phyloP scores from a whole-genome alignment of 176 grass and related monocot species.

The Zoysia japonica region DNA sequence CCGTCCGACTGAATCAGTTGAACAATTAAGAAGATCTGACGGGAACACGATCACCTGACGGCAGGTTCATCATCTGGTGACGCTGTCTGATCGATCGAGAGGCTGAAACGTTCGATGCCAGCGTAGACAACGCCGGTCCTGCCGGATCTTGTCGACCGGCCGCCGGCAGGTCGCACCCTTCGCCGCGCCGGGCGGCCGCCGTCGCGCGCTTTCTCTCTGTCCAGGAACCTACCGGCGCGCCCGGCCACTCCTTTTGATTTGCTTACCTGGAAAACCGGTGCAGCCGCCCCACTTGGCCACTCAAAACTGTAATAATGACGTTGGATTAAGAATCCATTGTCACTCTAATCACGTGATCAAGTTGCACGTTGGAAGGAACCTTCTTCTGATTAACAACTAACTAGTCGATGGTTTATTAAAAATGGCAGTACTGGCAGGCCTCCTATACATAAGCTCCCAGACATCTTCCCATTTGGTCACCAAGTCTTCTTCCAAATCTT shows the following conservation, averaged over 20 bases:
- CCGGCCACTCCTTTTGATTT: not conserved
- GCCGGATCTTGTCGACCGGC: slow-evolving; percentile 22
- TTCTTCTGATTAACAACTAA: not conserved
- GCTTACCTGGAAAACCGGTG: slow-evolving; percentile 25
- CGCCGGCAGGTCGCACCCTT: not conserved
- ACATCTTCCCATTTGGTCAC: not conserved
- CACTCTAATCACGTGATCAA: not conserved
- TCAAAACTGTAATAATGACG: not conserved
- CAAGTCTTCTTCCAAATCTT: not conserved
- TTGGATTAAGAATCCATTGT: not conserved
- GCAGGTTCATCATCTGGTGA: not conserved
- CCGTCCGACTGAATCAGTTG: not conserved
- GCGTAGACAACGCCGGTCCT: slow-evolving; percentile 26
- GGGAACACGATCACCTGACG: not conserved
- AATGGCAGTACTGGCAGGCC: not conserved
- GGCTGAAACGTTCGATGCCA: slow-evolving; percentile 14
- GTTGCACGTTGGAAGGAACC: slow-evolving; percentile 12
- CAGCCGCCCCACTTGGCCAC: slow-evolving; percentile 16
- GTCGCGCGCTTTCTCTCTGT: not conserved
- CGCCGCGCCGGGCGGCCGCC: not conserved
- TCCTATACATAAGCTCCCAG: not conserved
- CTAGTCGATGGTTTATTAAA: not conserved
- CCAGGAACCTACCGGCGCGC: not conserved
- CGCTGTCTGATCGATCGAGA: not conserved
- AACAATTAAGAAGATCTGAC: not conserved